Conservation (phyloP, 1,284 basidiomycete genomes). For the Microbotryomycetes sp. region DNA sequence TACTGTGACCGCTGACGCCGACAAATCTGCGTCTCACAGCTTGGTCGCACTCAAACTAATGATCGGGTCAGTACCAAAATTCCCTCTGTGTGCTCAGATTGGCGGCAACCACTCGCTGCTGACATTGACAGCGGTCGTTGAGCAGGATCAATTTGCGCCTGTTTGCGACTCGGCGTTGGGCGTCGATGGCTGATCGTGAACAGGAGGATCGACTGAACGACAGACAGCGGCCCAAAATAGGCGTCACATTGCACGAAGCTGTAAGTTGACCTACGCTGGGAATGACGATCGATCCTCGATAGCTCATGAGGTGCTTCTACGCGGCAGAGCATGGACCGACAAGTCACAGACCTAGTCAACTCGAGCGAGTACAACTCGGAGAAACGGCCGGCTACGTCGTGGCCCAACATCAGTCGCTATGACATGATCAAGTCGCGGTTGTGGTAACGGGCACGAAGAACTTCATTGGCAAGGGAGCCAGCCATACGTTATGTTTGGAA, state of each 20-base stretch:
- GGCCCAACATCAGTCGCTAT: slow-evolving; percentile 30
- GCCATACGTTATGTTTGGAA: no score
- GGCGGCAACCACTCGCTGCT: background rate
- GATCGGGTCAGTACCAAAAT: slow-evolving; percentile 50
- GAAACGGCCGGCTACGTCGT: slow-evolving; percentile 5
- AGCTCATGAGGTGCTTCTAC: no score
- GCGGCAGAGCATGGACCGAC: slow-evolving; percentile 5
- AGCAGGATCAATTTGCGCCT: slow-evolving; percentile 65
- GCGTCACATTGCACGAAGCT: slow-evolving; percentile 76
- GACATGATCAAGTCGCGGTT: slow-evolving; percentile 36
- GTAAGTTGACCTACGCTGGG: slow-evolving; percentile 45
- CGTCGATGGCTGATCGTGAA: slow-evolving; percentile 68
- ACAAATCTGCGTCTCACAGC: slow-evolving; percentile 12
- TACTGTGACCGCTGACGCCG: no score
- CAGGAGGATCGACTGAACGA: slow-evolving; percentile 68
- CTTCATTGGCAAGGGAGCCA: no score
- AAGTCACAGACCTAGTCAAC: slow-evolving; percentile 2
- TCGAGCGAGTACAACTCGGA: slow-evolving; percentile 7
- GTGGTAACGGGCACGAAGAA: no score
- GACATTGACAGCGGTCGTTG: background rate
- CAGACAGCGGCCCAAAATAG: slow-evolving; percentile 76
- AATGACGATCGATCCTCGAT: background rate
- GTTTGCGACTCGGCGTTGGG: slow-evolving; percentile 67
- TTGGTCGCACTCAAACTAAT: slow-evolving; percentile 66
- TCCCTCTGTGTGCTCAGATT: background rate